These are phyloP conservation scores for Didymella pinodella DNA, from an alignment of 2,329 filamentous ascomycete species.

Conservation along the genomic window DNA sequence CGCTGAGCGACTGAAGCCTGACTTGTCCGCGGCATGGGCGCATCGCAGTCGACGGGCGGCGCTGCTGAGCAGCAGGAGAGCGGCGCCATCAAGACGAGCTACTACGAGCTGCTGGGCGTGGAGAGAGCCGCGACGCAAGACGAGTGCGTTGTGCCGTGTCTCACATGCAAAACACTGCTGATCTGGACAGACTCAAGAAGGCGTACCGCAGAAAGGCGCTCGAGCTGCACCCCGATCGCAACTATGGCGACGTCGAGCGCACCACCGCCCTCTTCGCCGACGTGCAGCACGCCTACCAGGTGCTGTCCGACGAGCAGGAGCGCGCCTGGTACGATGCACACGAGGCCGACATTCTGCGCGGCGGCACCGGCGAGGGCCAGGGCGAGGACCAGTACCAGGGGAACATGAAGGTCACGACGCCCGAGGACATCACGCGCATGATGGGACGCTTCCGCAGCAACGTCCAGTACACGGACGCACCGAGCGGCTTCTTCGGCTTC, in stretches of 20 bases:
- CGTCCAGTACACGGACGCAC: constrained; percentile 80
- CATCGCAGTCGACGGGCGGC: constrained; percentile 53
- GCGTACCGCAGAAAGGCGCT: constrained; percentile 91
- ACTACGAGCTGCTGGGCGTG: constrained; percentile 84
- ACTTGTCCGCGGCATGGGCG: constrained; percentile 52
- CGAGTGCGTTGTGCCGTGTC: constrained; percentile 63
- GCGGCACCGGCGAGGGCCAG: constrained; percentile 61
- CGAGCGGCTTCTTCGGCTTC: constrained; percentile 84
- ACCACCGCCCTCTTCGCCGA: constrained; percentile 89
- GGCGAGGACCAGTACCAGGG: constrained; percentile 66
- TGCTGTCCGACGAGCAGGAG: constrained; percentile 95
- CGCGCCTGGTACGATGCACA: constrained; percentile 98
- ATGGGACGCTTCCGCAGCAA: constrained; percentile 81
- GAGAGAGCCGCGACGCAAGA: constrained; percentile 78
- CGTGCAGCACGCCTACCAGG: constrained; percentile 90
- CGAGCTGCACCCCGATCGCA: constrained; percentile 93
- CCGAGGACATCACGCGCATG: constrained; percentile 78
- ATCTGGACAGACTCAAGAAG: constrained; percentile 79
- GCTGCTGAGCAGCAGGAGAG: constrained; percentile 31
- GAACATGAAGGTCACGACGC: constrained; percentile 78
- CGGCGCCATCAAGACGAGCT: constrained; percentile 69
- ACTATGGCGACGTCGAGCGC: constrained; percentile 82
- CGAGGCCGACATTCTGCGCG: constrained; percentile 80
- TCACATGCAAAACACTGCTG: no score
- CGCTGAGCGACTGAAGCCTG: constrained; percentile 4